Conservation (phyloP, 1,139 yeast genomes). For the Spencermartinsiella ligniputridi region DNA sequence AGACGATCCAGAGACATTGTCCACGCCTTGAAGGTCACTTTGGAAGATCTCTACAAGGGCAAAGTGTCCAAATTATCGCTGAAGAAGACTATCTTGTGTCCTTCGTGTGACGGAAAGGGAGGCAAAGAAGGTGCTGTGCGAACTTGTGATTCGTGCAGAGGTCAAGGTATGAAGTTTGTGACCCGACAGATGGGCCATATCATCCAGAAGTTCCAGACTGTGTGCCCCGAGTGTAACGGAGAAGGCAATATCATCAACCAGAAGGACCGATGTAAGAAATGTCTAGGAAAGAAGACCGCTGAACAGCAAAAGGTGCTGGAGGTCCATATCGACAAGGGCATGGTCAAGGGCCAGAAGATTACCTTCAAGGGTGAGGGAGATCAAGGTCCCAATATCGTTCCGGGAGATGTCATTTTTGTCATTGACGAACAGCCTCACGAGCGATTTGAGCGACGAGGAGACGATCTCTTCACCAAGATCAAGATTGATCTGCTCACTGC, state of each 20-base stretch:
- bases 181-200: constrained; percentile 99
- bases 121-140: constrained; percentile 91
- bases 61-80: constrained; percentile 90
- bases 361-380: constrained; percentile 96
- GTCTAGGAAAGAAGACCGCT: constrained; percentile 85
- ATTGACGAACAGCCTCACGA: constrained; percentile 86
- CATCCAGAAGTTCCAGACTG: constrained; percentile 96
- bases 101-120: constrained; percentile 89
- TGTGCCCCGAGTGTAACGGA: constrained; percentile 90
- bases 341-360: constrained; percentile 90
- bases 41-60: constrained; percentile 89
- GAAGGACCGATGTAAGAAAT: constrained; percentile 81
- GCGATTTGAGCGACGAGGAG: constrained; percentile 79
- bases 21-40: constrained; percentile 78
- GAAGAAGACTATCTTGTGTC: constrained; percentile 87
- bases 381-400: constrained; percentile 90
- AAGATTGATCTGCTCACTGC: constrained; percentile 92
- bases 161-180: constrained; percentile 87
- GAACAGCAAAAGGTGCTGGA: constrained; percentile 89
- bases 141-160: constrained; percentile 81
- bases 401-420: constrained; percentile 94
- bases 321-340: constrained; percentile 95
- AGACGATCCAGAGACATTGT: constrained; percentile 63
- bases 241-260: constrained; percentile 85
- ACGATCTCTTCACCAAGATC: constrained; percentile 79